phyloP scores from a whole-genome alignment of 2,329 filamentous ascomycete species.

The Botryotinia narcissicola region DNA sequence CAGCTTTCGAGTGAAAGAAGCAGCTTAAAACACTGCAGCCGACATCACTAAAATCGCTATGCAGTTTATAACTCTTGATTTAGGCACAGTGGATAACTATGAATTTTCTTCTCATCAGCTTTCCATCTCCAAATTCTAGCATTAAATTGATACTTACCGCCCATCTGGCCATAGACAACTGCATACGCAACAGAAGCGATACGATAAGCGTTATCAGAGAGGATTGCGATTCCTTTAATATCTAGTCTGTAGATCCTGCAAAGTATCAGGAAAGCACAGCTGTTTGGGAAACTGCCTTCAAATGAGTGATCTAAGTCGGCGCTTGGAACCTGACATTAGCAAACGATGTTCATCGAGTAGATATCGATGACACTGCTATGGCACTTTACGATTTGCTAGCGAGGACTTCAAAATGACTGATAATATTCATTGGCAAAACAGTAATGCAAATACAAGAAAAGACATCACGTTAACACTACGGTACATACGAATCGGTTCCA shows the following conservation, averaged over 20 bases:
- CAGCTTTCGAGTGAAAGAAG: constrained; percentile 1
- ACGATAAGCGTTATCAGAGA: not conserved
- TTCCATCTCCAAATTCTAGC: not conserved
- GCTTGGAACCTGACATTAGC: not conserved
- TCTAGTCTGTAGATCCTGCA: not conserved
- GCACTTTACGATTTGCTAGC: not conserved
- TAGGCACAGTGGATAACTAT: not conserved
- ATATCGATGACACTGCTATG: not conserved
- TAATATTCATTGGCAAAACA: not conserved
- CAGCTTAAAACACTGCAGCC: too few species aligned
- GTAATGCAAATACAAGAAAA: not conserved
- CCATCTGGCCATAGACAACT: not conserved
- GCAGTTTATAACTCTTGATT: not conserved
- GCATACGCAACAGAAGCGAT: not conserved
- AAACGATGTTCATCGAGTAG: not conserved
- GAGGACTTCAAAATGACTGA: too few species aligned
- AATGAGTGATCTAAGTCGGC: not conserved
- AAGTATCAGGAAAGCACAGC: not conserved
- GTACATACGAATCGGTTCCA: not conserved
- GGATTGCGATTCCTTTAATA: not conserved
- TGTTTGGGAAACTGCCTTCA: not conserved
- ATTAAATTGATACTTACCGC: not conserved
- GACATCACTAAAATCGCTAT: too few species aligned
- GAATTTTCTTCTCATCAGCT: not conserved
- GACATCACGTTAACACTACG: not conserved